Conservation (phyloP, 495 filamentous ascomycete species). For the Trichoderma virens region DNA sequence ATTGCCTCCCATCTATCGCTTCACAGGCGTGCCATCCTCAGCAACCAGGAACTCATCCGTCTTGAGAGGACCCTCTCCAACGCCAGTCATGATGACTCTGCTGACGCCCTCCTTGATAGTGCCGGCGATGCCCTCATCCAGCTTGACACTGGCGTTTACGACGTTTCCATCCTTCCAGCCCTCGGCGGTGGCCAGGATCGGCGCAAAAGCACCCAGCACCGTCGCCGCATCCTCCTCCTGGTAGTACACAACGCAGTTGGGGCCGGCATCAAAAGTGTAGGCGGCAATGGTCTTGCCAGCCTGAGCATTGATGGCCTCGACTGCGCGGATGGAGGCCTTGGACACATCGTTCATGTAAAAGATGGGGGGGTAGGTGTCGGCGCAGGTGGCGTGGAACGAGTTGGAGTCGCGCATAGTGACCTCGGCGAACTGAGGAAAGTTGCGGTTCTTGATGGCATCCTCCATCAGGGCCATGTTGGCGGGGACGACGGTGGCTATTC, state of each 20-base stretch:
- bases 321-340: conserved; percentile 72
- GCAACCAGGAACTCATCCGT: conserved; percentile 71
- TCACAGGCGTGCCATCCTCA: conserved; percentile 52
- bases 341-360: conserved; percentile 97
- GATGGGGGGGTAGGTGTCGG: conserved; percentile 93
- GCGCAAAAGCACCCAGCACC: conserved; percentile 66
- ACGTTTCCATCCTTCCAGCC: conserved; percentile 49
- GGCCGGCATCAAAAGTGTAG: conserved; percentile 97
- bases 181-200: conserved; percentile 40
- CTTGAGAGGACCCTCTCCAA: conserved; percentile 81
- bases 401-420: conserved; percentile 96
- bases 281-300: conserved; percentile 70
- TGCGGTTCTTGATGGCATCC: conserved; percentile 60
- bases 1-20: conserved; percentile 14
- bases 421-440: conserved; percentile 82
- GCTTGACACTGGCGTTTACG: conserved; percentile 41
- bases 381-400: conserved; percentile 87
- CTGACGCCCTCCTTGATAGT: conserved; percentile 70
- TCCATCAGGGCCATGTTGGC: conserved; percentile 81
- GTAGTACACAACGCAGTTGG: conserved; percentile 95
- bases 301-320: conserved; percentile 76
- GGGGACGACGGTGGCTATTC: conserved; percentile 69
- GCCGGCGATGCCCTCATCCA: conserved; percentile 52
- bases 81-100: conserved; percentile 81
- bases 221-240: conserved; percentile 63